A percentile compares a stretch with the other conserved stretches of the same genome.
phyloP scores from a whole-genome alignment of 2,329 filamentous ascomycete species.

The Alternaria sp. region DNA sequence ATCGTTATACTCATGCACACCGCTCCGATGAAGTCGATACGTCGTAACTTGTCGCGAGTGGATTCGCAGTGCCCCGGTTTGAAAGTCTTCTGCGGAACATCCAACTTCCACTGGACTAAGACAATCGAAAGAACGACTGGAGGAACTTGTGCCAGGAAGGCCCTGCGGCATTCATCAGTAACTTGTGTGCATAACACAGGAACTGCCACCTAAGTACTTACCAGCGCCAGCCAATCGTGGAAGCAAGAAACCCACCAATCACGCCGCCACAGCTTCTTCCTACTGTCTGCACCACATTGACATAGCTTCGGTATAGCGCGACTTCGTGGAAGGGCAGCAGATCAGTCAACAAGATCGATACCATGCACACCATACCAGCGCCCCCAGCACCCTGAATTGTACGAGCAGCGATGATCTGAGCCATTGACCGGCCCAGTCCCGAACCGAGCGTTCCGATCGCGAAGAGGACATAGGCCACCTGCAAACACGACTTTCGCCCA shows the following conservation, averaged over 20 bases:
- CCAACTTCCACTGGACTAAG: background rate
- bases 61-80: background rate
- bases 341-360: slow-evolving; percentile 58
- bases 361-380: slow-evolving; percentile 63
- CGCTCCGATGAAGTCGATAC: background rate
- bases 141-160: background rate
- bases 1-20: background rate
- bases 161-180: background rate
- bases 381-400: slow-evolving; percentile 68
- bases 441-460: background rate
- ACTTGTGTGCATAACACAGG: background rate
- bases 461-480: background rate
- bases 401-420: slow-evolving; percentile 54
- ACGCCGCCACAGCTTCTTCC: slow-evolving; percentile 50
- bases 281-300: slow-evolving; percentile 59
- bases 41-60: background rate
- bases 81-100: background rate
- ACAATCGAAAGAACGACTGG: background rate
- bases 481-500: background rate
- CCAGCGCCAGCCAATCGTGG: background rate
- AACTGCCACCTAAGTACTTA: background rate
- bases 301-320: slow-evolving; percentile 57
- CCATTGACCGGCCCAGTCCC: slow-evolving; percentile 11
- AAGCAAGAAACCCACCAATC: background rate
- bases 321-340: slow-evolving; percentile 58